Evolutionary conservation across 208 protist species (phyloP).

Genomic region (Crithidia thermophila): DNA sequence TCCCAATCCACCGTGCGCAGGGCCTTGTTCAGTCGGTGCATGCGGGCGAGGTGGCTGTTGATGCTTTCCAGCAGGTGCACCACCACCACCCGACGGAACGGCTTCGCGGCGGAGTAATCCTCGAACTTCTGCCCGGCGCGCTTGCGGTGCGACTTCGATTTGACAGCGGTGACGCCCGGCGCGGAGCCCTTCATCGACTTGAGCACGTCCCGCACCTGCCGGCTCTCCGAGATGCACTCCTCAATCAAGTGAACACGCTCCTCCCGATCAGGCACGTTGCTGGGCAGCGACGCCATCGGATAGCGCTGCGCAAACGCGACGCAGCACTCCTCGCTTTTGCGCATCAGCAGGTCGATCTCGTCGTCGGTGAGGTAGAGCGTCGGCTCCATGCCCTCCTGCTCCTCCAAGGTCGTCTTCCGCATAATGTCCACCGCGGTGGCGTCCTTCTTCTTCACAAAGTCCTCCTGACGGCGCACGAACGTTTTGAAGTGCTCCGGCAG

Average conservation of each 20-base stretch:
- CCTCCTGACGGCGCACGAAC: conserved; percentile 85
- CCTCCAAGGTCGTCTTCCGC: conserved; percentile 65
- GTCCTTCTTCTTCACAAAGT: conserved; percentile 86
- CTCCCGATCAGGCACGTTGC: conserved; percentile 77
- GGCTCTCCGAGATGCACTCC: conserved; percentile 79
- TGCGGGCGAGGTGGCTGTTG: conserved; percentile 45
- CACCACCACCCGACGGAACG: conserved; percentile 82
- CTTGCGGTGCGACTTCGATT: conserved; percentile 78
- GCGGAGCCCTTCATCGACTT: conserved; percentile 84
- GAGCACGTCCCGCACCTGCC: conserved; percentile 81
- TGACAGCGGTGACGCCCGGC: conserved; percentile 66
- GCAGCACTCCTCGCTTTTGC: conserved; percentile 70
- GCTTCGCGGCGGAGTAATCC: conserved; percentile 87
- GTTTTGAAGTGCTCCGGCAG: conserved; percentile 75
- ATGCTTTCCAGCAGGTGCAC: conserved; percentile 59
- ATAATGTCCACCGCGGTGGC: conserved; percentile 38
- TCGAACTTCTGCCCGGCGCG: conserved; percentile 84
- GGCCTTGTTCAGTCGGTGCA: conserved; percentile 73
- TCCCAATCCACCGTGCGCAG: conserved; percentile 80
- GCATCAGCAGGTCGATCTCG: conserved; percentile 74
- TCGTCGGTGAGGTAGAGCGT: conserved; percentile 73
- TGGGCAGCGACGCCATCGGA: conserved; percentile 65
- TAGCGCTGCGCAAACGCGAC: conserved; percentile 59
- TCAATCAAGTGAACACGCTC: conserved; percentile 65
- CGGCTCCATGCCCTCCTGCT: conserved; percentile 83